A percentile compares a stretch with the other conserved stretches of the same genome.
Evolutionary conservation across 441 rosid genomes (phyloP).

Genomic region (Gossypium schwendimanii): DNA sequence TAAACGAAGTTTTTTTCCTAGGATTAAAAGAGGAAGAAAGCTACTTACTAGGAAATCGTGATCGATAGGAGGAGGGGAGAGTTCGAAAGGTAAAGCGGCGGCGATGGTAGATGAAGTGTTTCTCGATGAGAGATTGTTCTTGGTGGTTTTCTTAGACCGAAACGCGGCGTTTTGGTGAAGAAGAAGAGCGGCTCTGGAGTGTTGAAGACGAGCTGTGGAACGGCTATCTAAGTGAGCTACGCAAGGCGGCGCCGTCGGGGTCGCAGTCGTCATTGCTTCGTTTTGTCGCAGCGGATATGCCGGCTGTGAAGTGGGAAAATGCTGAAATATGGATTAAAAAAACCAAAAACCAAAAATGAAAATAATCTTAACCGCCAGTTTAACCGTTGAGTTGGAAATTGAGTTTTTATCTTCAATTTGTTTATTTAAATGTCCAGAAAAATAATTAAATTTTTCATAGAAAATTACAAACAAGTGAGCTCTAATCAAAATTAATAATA

Average conservation of each 20-base stretch:
- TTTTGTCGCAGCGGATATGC: neutral
- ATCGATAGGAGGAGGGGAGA: conserved; percentile 84
- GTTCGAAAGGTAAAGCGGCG: conserved; percentile 45
- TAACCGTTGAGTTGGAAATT: neutral
- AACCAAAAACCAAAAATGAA: neutral
- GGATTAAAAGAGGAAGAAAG: neutral
- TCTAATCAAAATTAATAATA: no score
- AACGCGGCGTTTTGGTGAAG: neutral
- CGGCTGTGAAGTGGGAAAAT: neutral
- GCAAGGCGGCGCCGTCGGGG: conserved; percentile 4
- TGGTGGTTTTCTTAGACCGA: neutral
- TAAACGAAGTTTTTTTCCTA: neutral
- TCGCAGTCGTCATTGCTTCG: conserved; percentile 4
- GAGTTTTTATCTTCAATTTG: no score
- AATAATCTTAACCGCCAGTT: neutral
- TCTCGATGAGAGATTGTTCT: conserved; percentile 1
- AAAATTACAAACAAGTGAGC: no score
- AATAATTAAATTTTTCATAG: no score
- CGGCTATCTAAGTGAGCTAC: neutral
- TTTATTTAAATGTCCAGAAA: no score
- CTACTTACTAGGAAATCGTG: conserved; percentile 59
- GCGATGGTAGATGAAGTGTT: conserved; percentile 10
- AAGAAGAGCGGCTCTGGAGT: neutral
- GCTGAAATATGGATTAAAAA: neutral
- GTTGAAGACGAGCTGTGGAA: neutral